Evolutionary conservation across 495 filamentous ascomycete genomes (phyloP).

Genomic region (Daldinia grandis): DNA sequence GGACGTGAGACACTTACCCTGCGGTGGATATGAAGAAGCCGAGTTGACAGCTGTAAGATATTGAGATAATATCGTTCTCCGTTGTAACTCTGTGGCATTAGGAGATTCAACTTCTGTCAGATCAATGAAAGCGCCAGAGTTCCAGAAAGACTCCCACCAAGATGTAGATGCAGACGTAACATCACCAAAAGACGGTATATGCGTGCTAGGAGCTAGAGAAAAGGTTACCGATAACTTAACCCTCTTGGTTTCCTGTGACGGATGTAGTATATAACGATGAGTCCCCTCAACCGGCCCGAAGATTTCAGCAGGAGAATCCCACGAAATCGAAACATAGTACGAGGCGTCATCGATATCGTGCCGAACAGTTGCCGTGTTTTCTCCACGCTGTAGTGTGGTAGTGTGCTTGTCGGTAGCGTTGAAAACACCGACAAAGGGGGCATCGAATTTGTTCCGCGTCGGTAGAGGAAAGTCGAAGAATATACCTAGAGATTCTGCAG

Average conservation of each 20-base stretch:
- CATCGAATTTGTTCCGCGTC: constrained; percentile 56
- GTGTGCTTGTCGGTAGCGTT: constrained; percentile 55
- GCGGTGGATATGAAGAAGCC: constrained; percentile 49
- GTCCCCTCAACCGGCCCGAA: constrained; percentile 44
- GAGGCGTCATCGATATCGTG: constrained; percentile 56
- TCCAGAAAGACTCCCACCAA: constrained; percentile 59
- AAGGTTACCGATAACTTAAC: constrained; percentile 48
- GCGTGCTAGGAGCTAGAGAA: constrained; percentile 31
- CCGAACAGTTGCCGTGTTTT: constrained; percentile 51
- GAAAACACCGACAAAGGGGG: constrained; percentile 60
- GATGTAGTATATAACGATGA: constrained; percentile 57
- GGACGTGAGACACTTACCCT: constrained; percentile 35
- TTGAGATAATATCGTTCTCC: constrained; percentile 60
- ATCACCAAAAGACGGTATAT: constrained; percentile 8
- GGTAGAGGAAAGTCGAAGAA: constrained; percentile 64
- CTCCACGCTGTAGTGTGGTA: constrained; percentile 45
- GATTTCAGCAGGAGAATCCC: constrained; percentile 50
- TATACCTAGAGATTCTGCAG: constrained; percentile 48
- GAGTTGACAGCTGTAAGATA: constrained; percentile 61
- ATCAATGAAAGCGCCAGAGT: constrained; percentile 58
- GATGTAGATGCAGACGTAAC: constrained; percentile 21
- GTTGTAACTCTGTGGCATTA: constrained; percentile 59
- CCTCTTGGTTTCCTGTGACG: constrained; percentile 24
- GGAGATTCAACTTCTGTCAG: constrained; percentile 49
- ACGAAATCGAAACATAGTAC: constrained; percentile 53